phyloP scores from a whole-genome alignment of 345 rosid genomes.

The Ceriops tagal region DNA sequence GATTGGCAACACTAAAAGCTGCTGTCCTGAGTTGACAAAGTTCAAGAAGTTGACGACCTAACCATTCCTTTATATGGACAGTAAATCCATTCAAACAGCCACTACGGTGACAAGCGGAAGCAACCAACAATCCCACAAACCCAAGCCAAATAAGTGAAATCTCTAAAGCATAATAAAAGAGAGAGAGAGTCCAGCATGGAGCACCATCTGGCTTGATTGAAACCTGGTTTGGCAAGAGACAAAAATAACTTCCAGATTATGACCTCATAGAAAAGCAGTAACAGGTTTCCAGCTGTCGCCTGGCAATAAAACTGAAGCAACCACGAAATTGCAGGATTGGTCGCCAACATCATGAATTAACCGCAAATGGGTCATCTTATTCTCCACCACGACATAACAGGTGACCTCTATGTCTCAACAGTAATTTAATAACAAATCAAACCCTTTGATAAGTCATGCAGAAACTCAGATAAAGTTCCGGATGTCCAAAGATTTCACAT shows the following conservation, averaged over 20 bases:
- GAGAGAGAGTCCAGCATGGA: no score
- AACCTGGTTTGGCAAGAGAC: neutral
- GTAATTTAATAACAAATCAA: constrained; percentile 2
- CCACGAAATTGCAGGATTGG: neutral
- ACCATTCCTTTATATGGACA: no score
- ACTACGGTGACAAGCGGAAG: no score
- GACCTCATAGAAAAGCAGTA: constrained; percentile 1
- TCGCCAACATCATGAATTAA: constrained; percentile 9
- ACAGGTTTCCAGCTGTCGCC: constrained; percentile 8
- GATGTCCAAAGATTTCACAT: constrained; percentile 86
- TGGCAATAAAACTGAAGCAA: neutral
- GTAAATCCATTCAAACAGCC: no score
- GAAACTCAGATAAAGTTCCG: constrained; percentile 68
- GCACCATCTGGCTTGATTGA: neutral
- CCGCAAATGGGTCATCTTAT: constrained; percentile 15
- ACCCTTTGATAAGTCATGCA: constrained; percentile 1
- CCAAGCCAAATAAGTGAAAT: no score
- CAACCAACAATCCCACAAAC: no score
- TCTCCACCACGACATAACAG: constrained; percentile 12
- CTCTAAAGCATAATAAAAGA: no score
- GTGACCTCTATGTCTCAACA: constrained; percentile 2
- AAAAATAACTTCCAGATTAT: neutral
- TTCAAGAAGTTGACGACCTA: no score
- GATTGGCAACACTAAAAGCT: no score
- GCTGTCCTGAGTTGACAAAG: no score